These are phyloP conservation scores for Aspergillus ibericus DNA, from an alignment of 2,329 filamentous ascomycete species.

Conservation along the genomic window DNA sequence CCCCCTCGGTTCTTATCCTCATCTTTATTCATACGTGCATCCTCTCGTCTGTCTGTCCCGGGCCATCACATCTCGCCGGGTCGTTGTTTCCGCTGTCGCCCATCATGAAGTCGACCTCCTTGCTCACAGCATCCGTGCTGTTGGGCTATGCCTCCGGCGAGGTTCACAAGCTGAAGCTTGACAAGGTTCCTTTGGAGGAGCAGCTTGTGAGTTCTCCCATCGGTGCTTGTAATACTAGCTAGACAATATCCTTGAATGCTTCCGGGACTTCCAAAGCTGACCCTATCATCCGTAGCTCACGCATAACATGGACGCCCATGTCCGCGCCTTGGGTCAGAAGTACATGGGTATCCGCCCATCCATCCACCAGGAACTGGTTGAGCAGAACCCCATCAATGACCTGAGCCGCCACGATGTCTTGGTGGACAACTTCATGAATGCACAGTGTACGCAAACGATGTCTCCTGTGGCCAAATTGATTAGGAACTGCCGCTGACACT, in stretches of 20 bases:
- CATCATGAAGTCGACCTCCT: conserved; percentile 79
- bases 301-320: conserved; percentile 77
- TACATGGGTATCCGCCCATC: conserved; percentile 83
- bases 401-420: conserved; percentile 76
- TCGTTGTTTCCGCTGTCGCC: conserved; percentile 10
- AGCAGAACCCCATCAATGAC: conserved; percentile 65
- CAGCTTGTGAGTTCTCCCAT: conserved; percentile 70
- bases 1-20: conserved; percentile 22
- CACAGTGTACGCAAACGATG: conserved; percentile 73
- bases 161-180: conserved; percentile 94
- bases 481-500: conserved; percentile 10
- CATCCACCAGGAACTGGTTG: conserved; percentile 74
- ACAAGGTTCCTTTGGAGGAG: conserved; percentile 90
- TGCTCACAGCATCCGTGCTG: conserved; percentile 77
- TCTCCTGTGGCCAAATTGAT: neutral
- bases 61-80: conserved; percentile 9
- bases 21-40: conserved; percentile 20
- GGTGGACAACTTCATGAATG: conserved; percentile 96
- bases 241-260: neutral
- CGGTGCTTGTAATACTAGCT: neutral
- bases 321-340: conserved; percentile 86
- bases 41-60: conserved; percentile 16
- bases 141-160: conserved; percentile 80
- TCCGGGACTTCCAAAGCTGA: conserved; percentile 6
- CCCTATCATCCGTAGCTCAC: conserved; percentile 57